Percentiles rank a stretch among this genome's conserved stretches.
Conservation (phyloP, 2,329 filamentous ascomycete genomes). For the Myriangium duriaei region DNA sequence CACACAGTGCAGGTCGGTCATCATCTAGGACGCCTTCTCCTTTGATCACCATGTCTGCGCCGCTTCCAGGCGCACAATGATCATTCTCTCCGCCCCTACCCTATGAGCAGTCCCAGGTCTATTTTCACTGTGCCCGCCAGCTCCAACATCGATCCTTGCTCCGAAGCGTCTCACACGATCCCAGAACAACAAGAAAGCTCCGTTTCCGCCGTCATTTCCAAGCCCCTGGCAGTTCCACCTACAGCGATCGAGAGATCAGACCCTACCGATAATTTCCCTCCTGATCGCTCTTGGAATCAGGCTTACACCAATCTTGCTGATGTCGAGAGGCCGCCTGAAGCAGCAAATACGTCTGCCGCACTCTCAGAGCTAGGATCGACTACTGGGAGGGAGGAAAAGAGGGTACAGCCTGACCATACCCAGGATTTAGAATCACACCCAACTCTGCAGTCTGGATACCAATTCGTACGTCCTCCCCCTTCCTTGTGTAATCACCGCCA, state of each 20-base stretch:
- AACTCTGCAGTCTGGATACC: too few relatives aligned
- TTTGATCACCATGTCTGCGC: too few relatives aligned
- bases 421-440: too few relatives aligned
- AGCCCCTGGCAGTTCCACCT: neutral
- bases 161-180: neutral
- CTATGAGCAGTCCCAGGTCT: slow-evolving; percentile 8
- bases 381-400: too few relatives aligned
- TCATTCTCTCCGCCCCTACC: neutral
- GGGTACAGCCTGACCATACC: too few relatives aligned
- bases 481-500: too few relatives aligned
- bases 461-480: too few relatives aligned
- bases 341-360: neutral
- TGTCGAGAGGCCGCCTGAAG: neutral
- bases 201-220: neutral
- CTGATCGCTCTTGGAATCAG: neutral
- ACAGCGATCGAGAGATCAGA: too few relatives aligned
- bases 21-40: too few relatives aligned
- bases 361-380: too few relatives aligned
- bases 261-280: too few relatives aligned
- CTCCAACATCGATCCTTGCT: neutral
- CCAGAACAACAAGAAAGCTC: neutral
- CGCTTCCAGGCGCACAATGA: neutral
- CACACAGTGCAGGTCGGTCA: too few relatives aligned
- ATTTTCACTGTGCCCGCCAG: slow-evolving; percentile 8
- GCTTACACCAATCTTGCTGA: neutral